phyloP scores from a whole-genome alignment of 1,139 yeast species.

The Lodderomyces metapsilosis region DNA sequence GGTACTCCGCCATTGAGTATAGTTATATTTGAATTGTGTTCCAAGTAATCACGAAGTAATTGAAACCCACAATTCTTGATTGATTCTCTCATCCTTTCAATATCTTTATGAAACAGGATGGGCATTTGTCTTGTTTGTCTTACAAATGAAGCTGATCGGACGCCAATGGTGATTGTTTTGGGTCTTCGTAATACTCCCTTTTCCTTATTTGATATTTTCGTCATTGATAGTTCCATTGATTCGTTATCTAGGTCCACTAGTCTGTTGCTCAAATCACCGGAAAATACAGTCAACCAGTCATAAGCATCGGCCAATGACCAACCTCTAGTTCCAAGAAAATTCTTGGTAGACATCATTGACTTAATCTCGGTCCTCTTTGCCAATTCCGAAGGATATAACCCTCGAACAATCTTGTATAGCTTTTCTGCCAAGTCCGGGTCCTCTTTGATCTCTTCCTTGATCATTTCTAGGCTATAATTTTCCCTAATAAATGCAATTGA shows the following conservation, averaged over 20 bases:
- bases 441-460: slow-evolving; percentile 33
- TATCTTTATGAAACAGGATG: slow-evolving; percentile 38
- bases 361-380: slow-evolving; percentile 62
- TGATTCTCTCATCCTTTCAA: slow-evolving; percentile 34
- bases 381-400: slow-evolving; percentile 53
- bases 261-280: slow-evolving; percentile 75
- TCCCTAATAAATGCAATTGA: slow-evolving; percentile 51
- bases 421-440: slow-evolving; percentile 47
- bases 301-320: slow-evolving; percentile 54
- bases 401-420: slow-evolving; percentile 63
- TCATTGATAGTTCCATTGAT: slow-evolving; percentile 30
- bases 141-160: slow-evolving; percentile 20
- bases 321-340: slow-evolving; percentile 56
- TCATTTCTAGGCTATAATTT: slow-evolving; percentile 34
- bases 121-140: slow-evolving; percentile 47
- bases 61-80: slow-evolving; percentile 31
- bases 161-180: slow-evolving; percentile 45
- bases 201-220: slow-evolving; percentile 21
- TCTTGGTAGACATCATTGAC: slow-evolving; percentile 87
- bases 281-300: slow-evolving; percentile 81
- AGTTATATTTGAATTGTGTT: slow-evolving; percentile 22
- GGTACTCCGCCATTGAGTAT: slow-evolving; percentile 31
- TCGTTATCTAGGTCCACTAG: slow-evolving; percentile 78
- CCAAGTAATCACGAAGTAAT: slow-evolving; percentile 31
- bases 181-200: slow-evolving; percentile 45